Percentiles rank a stretch among this genome's conserved stretches.
phyloP scores from a whole-genome alignment of 2,329 filamentous ascomycete species.

The Aspergillus brasiliensis region DNA sequence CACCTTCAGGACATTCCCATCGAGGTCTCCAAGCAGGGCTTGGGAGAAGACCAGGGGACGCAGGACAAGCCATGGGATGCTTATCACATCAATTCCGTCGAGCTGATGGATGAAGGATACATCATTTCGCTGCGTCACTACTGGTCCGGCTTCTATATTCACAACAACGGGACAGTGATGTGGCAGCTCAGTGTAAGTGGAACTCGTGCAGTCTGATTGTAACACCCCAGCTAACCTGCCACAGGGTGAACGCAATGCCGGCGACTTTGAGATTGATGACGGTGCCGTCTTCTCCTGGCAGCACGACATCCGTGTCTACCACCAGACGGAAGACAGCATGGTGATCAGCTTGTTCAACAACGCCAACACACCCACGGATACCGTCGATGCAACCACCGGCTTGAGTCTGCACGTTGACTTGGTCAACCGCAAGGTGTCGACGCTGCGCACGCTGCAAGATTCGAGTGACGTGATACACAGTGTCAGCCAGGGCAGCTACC shows the following conservation, averaged over 20 bases:
- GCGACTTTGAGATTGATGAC: constrained; percentile 29
- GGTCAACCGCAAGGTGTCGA: constrained; percentile 24
- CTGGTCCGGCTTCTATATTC: constrained; percentile 36
- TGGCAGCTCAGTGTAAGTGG: constrained; percentile 30
- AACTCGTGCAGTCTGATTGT: not conserved
- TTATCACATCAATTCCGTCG: constrained; percentile 41
- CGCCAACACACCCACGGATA: constrained; percentile 29
- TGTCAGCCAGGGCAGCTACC: constrained; percentile 34
- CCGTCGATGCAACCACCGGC: constrained; percentile 24
- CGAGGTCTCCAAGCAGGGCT: constrained; percentile 28
- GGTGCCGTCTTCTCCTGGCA: constrained; percentile 33
- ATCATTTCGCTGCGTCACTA: constrained; percentile 40
- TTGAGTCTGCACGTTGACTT: constrained; percentile 27
- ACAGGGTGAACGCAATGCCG: constrained; percentile 27
- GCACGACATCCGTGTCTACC: constrained; percentile 40
- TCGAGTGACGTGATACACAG: constrained; percentile 26
- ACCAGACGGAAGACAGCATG: constrained; percentile 36
- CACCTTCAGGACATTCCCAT: constrained; percentile 34
- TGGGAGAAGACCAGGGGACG: constrained; percentile 20
- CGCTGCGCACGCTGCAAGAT: constrained; percentile 27
- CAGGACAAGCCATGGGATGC: constrained; percentile 36
- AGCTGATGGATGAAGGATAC: constrained; percentile 35
- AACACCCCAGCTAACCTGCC: not conserved
- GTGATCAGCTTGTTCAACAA: constrained; percentile 38
- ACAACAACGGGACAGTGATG: constrained; percentile 32